phyloP scores from a whole-genome alignment of 2,329 filamentous ascomycete species.

The Scopulariopsis brevicaulis region DNA sequence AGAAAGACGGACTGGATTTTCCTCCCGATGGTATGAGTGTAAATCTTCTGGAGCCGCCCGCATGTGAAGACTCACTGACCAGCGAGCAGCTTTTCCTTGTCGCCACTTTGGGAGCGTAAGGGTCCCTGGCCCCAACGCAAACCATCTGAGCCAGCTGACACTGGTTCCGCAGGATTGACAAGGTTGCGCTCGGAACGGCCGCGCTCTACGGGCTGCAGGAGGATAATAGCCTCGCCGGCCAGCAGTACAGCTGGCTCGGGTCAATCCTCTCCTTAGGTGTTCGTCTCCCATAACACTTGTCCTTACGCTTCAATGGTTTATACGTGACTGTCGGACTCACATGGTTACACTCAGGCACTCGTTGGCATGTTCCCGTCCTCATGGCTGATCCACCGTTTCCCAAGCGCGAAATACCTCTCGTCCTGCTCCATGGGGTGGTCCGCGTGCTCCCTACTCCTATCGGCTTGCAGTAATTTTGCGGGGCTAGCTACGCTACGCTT shows the following conservation, averaged over 20 bases:
- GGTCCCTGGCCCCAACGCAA: too few relatives aligned
- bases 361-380: not conserved
- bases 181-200: constrained; percentile 13
- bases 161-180: not conserved
- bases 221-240: constrained; percentile 19
- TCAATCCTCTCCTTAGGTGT: constrained; percentile 25
- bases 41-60: constrained; percentile 5
- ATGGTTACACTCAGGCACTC: not conserved
- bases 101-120: not conserved
- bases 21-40: constrained; percentile 4
- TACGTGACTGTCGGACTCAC: not conserved
- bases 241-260: constrained; percentile 25
- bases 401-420: constrained; percentile 12
- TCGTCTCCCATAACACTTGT: not conserved
- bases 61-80: not conserved
- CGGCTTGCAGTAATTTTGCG: constrained; percentile 25
- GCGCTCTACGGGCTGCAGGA: constrained; percentile 26
- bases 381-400: constrained; percentile 5
- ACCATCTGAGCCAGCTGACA: too few relatives aligned
- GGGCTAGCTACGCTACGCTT: constrained; percentile 30
- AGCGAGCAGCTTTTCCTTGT: not conserved
- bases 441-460: constrained; percentile 27
- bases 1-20: constrained; percentile 1
- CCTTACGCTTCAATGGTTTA: not conserved
- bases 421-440: constrained; percentile 11